A percentile compares a stretch with the other conserved stretches of the same genome.
Evolutionary conservation across 371 early-diverging fungal species (phyloP).

Genomic region (Mortierella sp.): DNA sequence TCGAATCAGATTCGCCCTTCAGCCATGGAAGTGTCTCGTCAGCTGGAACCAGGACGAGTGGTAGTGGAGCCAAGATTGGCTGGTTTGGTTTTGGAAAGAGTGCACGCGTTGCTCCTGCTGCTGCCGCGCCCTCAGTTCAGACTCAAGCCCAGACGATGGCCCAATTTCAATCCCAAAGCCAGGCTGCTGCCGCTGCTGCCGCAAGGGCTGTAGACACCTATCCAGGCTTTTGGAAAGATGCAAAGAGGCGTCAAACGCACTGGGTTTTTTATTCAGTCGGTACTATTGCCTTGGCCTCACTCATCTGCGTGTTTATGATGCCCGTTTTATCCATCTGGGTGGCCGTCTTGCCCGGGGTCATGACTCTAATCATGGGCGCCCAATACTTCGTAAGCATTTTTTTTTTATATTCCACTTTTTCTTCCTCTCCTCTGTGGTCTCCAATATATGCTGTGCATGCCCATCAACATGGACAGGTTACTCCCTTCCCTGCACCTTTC

Average conservation of each 20-base stretch:
- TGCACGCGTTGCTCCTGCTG: not conserved
- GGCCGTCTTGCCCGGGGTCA: constrained; percentile 14
- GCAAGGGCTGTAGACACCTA: constrained; percentile 9
- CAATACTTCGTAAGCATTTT: constrained; percentile 34
- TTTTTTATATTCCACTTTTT: not conserved
- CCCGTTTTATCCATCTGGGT: constrained; percentile 23
- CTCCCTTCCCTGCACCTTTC: not conserved
- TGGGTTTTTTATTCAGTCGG: constrained; percentile 31
- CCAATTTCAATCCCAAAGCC: no score
- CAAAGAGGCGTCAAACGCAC: constrained; percentile 27
- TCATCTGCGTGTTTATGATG: constrained; percentile 19
- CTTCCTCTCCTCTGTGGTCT: not conserved
- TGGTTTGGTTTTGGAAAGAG: no score
- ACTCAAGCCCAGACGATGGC: not conserved
- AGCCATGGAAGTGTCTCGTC: no score
- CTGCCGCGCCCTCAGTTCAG: not conserved
- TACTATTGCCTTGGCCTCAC: constrained; percentile 5
- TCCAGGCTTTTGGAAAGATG: constrained; percentile 43
- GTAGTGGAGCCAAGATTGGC: no score
- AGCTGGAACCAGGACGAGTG: no score
- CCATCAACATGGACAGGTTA: not conserved
- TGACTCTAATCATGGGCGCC: constrained; percentile 9
- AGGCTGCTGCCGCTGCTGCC: no score
- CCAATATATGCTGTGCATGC: not conserved
- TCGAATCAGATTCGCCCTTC: no score